Base-by-base conservation (phyloP, 1,284 basidiomycete species). In the Melampsora larici-populina region DNA sequence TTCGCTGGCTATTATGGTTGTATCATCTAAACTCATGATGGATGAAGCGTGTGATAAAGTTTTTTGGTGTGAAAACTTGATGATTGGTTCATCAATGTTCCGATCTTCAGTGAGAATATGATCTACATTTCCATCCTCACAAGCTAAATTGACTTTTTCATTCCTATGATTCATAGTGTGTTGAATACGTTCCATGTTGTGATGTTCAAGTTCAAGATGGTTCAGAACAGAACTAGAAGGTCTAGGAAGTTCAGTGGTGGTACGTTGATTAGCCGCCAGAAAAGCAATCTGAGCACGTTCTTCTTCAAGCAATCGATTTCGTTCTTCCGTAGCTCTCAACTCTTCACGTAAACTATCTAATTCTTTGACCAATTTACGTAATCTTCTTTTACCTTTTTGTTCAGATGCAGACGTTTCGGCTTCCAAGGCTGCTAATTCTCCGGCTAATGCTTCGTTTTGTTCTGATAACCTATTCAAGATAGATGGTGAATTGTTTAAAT, bases 391-490 rank as follows among this genome's bases (percentile, higher is more conserved):
- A 7, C 91, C 91, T 1, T 87, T 86, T 55, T 88, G 87, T 79
- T 93, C 91, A 3, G 89, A 86, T 62, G 87, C 86, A 11, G 85
- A 84, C 6, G 91, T 88, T 79, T 93, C 92, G 0, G 87, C 83
- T 82, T 93, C 90, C 29, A 94, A 86, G 78, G 87, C 87, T 81
- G 91, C 89, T 7, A 94, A 86, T 80, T 91, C 91, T 29, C 87
- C 84, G 7, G 91, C 85, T 21, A 94, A 88, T 78, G 92, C 90
- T 0, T 90, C 89, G 81, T 94, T 94, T 84, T 93, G 91, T 81
- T 92, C 90, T 0, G 89, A 88, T 33, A 94, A 87, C 8, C 87
- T 85, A 2, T 88, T 87, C 33, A 93, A 86, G 77, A 92, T 90
- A n/a, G 86, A 84, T 0, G 88, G 88, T 0, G 82, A 78, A 1